Base-by-base conservation (phyloP, 495 filamentous ascomycete species). In the Lasiosphaeria miniovina region DNA sequence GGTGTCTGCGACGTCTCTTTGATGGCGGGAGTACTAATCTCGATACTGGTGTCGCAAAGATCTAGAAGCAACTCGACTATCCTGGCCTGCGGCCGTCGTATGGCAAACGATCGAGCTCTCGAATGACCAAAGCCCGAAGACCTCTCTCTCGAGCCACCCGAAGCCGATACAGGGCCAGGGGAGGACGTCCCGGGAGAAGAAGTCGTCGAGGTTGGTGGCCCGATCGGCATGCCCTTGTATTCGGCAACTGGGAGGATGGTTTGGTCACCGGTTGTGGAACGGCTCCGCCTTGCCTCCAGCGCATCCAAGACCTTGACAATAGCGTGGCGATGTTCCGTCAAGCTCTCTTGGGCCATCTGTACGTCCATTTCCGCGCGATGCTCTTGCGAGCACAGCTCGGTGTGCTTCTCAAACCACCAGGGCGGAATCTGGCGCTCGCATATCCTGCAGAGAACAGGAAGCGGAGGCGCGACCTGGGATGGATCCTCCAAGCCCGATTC, bases 371-470 rank as follows among this genome's bases (percentile, higher is more conserved):
- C 94, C 1, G 95, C 93, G 49, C 88, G 86, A 71, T 98, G 94
- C 70, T 98, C 94, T 70, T 97, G 91, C 55, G 96, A 78, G 69
- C 94, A 98, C 9, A 97, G 82, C 62, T 98, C 94, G 0, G 94
- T 96, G 68, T 98, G 94, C 72, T 97, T 98, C 73, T 97, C 93
- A 65, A 98, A 98, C 95, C 94, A 98, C 94, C 94, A 98, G 14
- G 94, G 91, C n/a, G 90, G 90, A 46, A 98, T 96, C 61, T 96
- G 90, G 49, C 95, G 90, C 69, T 98, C 94, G 68, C 94, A 98
- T 60, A 98, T 98, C 41, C 94, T 90, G 73, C 94, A 98, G 33
- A 98, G 83, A 8, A 98, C 88, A 1, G 93, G 91, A 6, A 86
- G 84, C 3, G 94, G 95, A 7, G 91, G 90, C n/a, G 91, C 87